These are phyloP conservation scores for Hanseniaspora gamundiae DNA, from an alignment of 1,139 yeast species.

Conservation along the genomic window DNA sequence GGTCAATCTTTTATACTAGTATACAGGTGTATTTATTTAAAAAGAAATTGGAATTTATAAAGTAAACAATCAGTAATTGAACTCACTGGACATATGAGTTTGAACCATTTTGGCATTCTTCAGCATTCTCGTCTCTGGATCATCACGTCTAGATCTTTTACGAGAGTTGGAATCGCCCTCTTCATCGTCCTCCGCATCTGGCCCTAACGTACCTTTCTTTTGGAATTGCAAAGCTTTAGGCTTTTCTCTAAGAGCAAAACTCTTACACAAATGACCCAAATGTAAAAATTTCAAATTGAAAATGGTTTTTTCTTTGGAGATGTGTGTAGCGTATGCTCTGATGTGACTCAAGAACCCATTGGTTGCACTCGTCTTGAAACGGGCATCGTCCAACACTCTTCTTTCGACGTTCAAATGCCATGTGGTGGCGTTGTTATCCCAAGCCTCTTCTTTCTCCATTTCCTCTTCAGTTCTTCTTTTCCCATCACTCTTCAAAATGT, in stretches of 20 bases:
- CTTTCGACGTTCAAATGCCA: constrained; percentile 90
- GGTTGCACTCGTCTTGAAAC: constrained; percentile 49
- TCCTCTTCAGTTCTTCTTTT: constrained; percentile 17
- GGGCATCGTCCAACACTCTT: constrained; percentile 63
- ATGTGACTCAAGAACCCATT: constrained; percentile 81
- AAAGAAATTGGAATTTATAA: constrained; percentile 13
- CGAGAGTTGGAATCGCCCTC: constrained; percentile 6
- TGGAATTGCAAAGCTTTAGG: constrained; percentile 51
- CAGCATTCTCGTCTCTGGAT: constrained; percentile 60
- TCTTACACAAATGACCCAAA: constrained; percentile 89
- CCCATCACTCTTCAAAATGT: constrained; percentile 26
- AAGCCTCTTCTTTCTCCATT: constrained; percentile 33
- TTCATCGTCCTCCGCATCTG: constrained; percentile 18
- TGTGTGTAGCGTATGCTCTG: constrained; percentile 95
- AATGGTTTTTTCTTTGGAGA: constrained; percentile 59
- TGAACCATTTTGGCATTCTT: constrained; percentile 66
- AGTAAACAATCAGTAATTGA: constrained; percentile 36
- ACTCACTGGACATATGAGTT: constrained; percentile 54
- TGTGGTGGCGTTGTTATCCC: constrained; percentile 94
- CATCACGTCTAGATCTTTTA: constrained; percentile 36
- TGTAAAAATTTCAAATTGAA: constrained; percentile 77
- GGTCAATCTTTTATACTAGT: constrained; percentile 2
- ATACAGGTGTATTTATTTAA: constrained; percentile 8
- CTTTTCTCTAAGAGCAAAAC: constrained; percentile 88
- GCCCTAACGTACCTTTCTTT: constrained; percentile 15